Conservation (phyloP, 345 rosid species). For the Hypericum androsaemum region DNA sequence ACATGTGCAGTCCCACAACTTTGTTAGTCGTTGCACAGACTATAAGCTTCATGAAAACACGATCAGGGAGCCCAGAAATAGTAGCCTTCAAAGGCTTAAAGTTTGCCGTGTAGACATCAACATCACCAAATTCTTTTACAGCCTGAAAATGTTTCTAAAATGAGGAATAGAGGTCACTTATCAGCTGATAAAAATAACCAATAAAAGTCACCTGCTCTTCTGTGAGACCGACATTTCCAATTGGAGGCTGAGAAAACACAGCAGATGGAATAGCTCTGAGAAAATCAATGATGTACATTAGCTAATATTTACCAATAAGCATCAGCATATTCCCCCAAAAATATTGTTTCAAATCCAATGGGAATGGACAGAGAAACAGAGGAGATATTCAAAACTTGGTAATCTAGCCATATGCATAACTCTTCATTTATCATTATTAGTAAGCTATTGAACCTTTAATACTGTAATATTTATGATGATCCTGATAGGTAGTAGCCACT, state of each 20-base stretch:
- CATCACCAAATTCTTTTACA: constrained; percentile 51
- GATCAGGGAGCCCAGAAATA: constrained; percentile 90
- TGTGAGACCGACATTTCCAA: constrained; percentile 83
- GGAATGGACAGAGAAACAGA: too few relatives aligned
- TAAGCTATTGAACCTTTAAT: too few relatives aligned
- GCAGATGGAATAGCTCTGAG: constrained; percentile 85
- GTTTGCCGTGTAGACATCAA: constrained; percentile 78
- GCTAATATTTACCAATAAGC: background rate
- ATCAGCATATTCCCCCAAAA: background rate
- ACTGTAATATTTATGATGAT: too few relatives aligned
- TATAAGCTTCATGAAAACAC: constrained; percentile 73
- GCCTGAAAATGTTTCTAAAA: constrained; percentile 45
- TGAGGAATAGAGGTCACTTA: constrained; percentile 13
- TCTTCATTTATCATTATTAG: too few relatives aligned
- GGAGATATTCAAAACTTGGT: too few relatives aligned
- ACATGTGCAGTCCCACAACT: constrained; percentile 81
- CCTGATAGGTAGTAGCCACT: too few relatives aligned
- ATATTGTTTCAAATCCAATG: background rate
- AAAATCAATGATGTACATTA: background rate
- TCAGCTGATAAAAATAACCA: background rate
- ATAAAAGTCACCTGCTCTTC: constrained; percentile 68
- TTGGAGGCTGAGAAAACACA: constrained; percentile 94
- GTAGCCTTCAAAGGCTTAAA: constrained; percentile 91
- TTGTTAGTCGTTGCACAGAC: constrained; percentile 66
- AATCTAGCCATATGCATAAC: too few relatives aligned